Evolutionary conservation across 73 alveolate genomes (phyloP), one percentile per base, ranked within the genome.

Genomic region (Diophrys appendiculata): DNA sequence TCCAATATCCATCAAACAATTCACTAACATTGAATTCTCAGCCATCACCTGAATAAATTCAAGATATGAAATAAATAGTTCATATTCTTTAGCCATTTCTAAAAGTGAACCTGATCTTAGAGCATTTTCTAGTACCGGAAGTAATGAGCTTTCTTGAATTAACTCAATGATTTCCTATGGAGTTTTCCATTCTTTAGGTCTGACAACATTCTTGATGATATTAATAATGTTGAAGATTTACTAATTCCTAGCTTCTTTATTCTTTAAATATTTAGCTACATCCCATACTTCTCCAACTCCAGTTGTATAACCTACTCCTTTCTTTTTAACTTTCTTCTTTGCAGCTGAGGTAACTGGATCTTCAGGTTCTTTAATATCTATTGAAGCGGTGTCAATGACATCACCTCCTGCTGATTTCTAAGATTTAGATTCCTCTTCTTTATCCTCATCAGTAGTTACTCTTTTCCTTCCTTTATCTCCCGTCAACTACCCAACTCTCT

Each of bases 241-340:
- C 13, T 91, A 89, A 28, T 94, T 89, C 84, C 94, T 94, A 29
- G 95, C 77, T 60, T 92, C 95, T 86, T 96, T 96, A n/a, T 92
- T 92, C 90, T 94, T 97, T 77, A 96, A 73, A 72, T 96, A 96
- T 69, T 87, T 92, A 52, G 80, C 81, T 13, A 96, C 97, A 81
- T 96, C 95, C 99, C 99, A 96, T 52, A 91, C 83, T 84, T 93
- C 86, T 31, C 96, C 96, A 28, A 91, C 94, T 2, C 98, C 99
- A 0, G 99, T 96, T 53, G 96, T 91, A 75, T 93, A 93, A 26
- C 98, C 98, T 0, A 93, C 98, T 33, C 98, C 98, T 73, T 87
- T 93, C 26, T 70, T 70, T 24, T 70, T 70, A 33, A 33, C 78
- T 18, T 67, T 83, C 70, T 35, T 68, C 78, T 87, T 69, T 69